A percentile compares a stretch with the other conserved stretches of the same genome.
These are phyloP conservation scores for Craspedostauros australis DNA, from an alignment of 108 stramenopile species.

Conservation along the genomic window DNA sequence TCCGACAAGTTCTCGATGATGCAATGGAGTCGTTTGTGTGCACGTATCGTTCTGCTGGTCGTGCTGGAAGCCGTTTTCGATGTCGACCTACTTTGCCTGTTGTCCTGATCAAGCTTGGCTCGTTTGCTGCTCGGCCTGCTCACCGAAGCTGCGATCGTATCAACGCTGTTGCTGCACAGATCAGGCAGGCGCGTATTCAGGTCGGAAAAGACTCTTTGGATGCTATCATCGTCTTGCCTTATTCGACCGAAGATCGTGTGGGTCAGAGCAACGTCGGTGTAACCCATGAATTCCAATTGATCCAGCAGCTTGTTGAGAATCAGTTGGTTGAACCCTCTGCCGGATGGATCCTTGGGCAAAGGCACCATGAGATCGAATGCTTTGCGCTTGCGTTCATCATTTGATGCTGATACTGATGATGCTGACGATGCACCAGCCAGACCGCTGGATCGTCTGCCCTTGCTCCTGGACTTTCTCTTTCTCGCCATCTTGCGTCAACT, in stretches of 20 bases:
- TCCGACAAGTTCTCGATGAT: constrained; percentile 67
- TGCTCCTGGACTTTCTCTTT: no score
- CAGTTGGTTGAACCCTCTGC: constrained; percentile 5
- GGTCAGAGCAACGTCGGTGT: constrained; percentile 44
- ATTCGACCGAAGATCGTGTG: constrained; percentile 60
- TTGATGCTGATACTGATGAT: no score
- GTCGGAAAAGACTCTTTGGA: no score
- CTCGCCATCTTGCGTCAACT: no score
- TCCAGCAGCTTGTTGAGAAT: constrained; percentile 16
- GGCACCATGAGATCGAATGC: constrained; percentile 27
- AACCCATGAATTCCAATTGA: constrained; percentile 34
- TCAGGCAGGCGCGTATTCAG: no score
- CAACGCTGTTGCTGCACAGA: no score
- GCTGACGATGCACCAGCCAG: no score
- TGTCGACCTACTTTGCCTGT: not conserved
- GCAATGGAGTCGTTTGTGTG: constrained; percentile 54
- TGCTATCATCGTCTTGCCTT: constrained; percentile 39
- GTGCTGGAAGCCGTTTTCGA: not conserved
- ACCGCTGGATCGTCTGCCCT: no score
- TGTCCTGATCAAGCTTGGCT: not conserved
- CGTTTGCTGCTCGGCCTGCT: not conserved
- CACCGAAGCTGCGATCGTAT: constrained; percentile 27
- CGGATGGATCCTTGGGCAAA: constrained; percentile 9
- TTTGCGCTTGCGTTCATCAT: not conserved
- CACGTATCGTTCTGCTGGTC: constrained; percentile 2